Evolutionary conservation across 129 eudicot genomes (phyloP), one percentile per base, ranked within the genome.

Genomic region (Solidago caesia): DNA sequence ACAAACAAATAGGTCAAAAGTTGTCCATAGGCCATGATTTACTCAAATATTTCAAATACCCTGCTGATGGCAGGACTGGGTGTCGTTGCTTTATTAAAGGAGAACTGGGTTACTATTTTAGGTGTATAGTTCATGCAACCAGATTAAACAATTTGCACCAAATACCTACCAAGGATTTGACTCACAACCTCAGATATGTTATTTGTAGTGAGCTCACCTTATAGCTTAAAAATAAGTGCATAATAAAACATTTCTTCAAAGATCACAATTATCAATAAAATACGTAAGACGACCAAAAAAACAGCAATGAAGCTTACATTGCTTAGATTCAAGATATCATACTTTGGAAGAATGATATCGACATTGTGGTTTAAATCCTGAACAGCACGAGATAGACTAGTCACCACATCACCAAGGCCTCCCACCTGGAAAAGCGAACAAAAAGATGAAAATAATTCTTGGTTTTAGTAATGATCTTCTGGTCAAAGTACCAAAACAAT

Each of bases 361-460:
- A 95, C 96, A 74, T 81, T 87, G 80, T 95, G 99, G 81, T 89
- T 91, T 78, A 91, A 70, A 77, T 95, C 99, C 84, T 87, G 94
- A 82, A 95, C 96, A 69, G 97, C 97, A 77, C 99, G 96, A 43
- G 99, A 95, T 77, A 95, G 92, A 86, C 99, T 91, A 68, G 99
- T 95, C 48, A 95, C 99, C 70, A 95, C 97, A 81, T 95, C 99
- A 75, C 90, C 99, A 45, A 95, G 99, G 61, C 99, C 99, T 64
- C 99, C 99, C 47, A 95, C 99, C 97, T 95, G 88, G 64, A 78
- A 75, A 70, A 65, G 43, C 14, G 21, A 65, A 76, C 21, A 1
- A 64, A 39, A 64, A 59, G 59, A 42, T 42, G 57, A 44, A 21
- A 75, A 73, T 73, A 73, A 46, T 45, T 45, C 39, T 26, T 33